Percentiles rank a stretch among this genome's conserved stretches.
Evolutionary conservation across 495 filamentous ascomycete species (phyloP).

Genomic region (Jackrogersella multiformis): DNA sequence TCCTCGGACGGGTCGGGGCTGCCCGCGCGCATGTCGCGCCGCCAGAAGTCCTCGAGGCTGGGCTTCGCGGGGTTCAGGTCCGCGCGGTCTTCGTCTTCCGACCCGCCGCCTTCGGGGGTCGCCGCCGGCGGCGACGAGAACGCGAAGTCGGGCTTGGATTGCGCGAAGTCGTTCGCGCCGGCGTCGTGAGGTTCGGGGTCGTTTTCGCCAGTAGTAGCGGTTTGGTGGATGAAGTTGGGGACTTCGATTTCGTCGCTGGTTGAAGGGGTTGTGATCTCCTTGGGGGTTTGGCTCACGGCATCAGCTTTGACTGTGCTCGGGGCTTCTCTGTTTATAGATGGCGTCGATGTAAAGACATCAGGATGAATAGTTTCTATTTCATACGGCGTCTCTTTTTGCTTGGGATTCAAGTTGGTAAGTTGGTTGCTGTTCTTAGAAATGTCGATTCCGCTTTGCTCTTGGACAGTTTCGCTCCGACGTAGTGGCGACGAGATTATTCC

Average conservation of each 20-base stretch:
- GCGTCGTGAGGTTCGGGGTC: background rate
- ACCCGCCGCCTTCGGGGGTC: slow-evolving; percentile 17
- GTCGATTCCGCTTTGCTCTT: background rate
- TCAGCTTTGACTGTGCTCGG: background rate
- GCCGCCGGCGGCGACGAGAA: slow-evolving; percentile 36
- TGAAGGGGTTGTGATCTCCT: background rate
- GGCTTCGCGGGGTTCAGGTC: background rate
- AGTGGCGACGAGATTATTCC: slow-evolving; percentile 24
- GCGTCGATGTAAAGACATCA: background rate
- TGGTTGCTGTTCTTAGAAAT: background rate
- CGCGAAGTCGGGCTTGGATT: slow-evolving; percentile 42
- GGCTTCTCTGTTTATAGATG: background rate
- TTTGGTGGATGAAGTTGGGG: background rate
- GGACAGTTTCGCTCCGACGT: slow-evolving; percentile 23
- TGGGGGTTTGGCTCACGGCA: background rate
- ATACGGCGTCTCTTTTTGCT: background rate
- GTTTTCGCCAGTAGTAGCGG: background rate
- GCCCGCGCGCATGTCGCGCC: no score
- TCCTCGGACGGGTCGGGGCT: slow-evolving; percentile 36
- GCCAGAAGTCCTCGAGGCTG: background rate
- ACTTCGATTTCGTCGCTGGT: background rate
- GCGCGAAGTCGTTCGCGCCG: slow-evolving; percentile 28
- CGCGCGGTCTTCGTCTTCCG: background rate
- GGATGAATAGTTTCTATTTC: background rate
- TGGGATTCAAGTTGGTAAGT: background rate